Conservation (phyloP, 768 basidiomycete genomes). For the Xerocomellus amylosporus region DNA sequence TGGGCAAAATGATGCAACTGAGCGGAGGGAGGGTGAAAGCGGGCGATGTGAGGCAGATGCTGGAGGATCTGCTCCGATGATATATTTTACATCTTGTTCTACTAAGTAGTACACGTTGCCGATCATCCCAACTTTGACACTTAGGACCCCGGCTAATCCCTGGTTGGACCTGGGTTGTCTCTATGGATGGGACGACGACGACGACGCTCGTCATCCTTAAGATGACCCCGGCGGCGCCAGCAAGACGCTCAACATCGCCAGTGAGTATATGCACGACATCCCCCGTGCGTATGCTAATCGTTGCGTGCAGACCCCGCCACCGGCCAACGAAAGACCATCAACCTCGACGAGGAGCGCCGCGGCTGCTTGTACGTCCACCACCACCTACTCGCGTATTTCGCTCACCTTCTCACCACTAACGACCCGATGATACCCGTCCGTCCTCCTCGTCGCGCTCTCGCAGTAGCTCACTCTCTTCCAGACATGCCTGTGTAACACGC, state of each 20-base stretch:
- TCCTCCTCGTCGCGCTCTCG: background rate
- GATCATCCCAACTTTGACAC: constrained; percentile 19
- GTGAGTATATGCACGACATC: constrained; percentile 45
- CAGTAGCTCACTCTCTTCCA: constrained; percentile 21
- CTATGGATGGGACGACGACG: no score
- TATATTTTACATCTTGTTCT: background rate
- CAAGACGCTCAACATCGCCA: no score
- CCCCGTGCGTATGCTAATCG: constrained; percentile 10
- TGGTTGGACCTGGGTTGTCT: no score
- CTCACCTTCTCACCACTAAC: background rate
- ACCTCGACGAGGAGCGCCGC: constrained; percentile 89
- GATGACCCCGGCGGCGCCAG: no score
- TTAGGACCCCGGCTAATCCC: no score
- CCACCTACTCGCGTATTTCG: background rate
- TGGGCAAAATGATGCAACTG: constrained; percentile 67
- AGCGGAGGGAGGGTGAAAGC: constrained; percentile 81
- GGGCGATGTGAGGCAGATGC: constrained; percentile 45
- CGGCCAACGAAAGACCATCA: constrained; percentile 94
- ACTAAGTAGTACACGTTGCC: background rate
- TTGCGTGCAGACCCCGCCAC: constrained; percentile 80
- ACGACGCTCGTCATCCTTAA: no score
- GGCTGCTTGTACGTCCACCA: constrained; percentile 55
- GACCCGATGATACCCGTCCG: no score
- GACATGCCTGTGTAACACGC: constrained; percentile 66
- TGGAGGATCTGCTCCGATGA: constrained; percentile 45